A percentile compares a stretch with the other conserved stretches of the same genome.
phyloP scores from a whole-genome alignment of 1,139 yeast species.

The Candida glucosophila region DNA sequence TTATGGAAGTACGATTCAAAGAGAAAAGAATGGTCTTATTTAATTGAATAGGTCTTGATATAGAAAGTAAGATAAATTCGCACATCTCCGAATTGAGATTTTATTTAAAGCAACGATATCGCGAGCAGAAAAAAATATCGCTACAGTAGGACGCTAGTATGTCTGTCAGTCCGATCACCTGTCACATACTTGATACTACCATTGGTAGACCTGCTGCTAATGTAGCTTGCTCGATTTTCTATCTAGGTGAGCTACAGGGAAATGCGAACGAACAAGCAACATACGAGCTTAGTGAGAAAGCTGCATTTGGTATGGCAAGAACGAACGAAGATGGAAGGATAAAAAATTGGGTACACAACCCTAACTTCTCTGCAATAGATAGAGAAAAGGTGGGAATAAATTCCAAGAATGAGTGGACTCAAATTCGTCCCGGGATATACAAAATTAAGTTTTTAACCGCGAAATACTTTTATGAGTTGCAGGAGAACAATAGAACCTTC shows the following conservation, averaged over 20 bases:
- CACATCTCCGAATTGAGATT: too few species aligned
- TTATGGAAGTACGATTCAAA: conserved; percentile 18
- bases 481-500: conserved; percentile 39
- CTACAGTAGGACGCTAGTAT: too few species aligned
- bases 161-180: conserved; percentile 60
- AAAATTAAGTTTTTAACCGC: conserved; percentile 71
- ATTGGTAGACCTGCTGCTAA: conserved; percentile 69
- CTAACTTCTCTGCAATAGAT: conserved; percentile 16
- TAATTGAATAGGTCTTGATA: too few species aligned
- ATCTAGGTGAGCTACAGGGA: conserved; percentile 21
- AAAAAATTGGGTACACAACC: conserved; percentile 52
- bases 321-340: conserved; percentile 80
- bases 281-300: too few species aligned
- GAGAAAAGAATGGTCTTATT: conserved; percentile 12
- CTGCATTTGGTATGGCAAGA: conserved; percentile 55
- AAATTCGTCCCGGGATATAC: conserved; percentile 52
- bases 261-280: conserved; percentile 24
- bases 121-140: too few species aligned
- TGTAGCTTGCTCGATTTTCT: conserved; percentile 53
- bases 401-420: conserved; percentile 26
- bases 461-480: conserved; percentile 42
- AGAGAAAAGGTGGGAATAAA: conserved; percentile 23
- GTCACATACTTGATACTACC: conserved; percentile 84
- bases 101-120: too few species aligned
- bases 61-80: too few species aligned